A percentile compares a stretch with the other conserved stretches of the same genome.
Evolutionary conservation across 1,284 basidiomycete species (phyloP).

Genomic region (Bjerkandera adusta): DNA sequence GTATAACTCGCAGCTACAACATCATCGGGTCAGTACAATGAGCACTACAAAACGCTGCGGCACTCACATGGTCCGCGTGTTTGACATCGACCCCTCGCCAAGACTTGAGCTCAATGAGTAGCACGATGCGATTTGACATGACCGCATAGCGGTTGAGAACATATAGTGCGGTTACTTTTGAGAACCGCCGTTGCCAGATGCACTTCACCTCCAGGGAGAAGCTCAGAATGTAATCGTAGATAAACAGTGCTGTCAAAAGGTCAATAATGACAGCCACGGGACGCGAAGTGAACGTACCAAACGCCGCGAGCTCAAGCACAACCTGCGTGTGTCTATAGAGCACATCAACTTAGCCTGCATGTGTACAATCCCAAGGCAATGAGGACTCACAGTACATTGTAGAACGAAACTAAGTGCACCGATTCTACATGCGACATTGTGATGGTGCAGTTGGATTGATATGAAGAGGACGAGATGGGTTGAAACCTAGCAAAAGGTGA

Average conservation of each 20-base stretch:
- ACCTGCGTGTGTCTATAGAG: constrained; percentile 2
- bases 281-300: constrained; percentile 6
- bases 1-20: too few species aligned
- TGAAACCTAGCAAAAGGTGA: too few species aligned
- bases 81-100: constrained; percentile 15
- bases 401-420: too few species aligned
- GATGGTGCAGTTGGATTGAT: too few species aligned
- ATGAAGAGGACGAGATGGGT: too few species aligned
- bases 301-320: constrained; percentile 9
- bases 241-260: constrained; percentile 6
- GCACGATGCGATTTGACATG: constrained; percentile 15
- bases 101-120: constrained; percentile 15
- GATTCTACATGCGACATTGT: too few species aligned
- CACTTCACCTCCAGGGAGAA: constrained; percentile 19
- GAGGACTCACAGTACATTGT: too few species aligned
- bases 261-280: neutral
- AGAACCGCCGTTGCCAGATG: constrained; percentile 21
- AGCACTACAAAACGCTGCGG: too few species aligned
- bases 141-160: constrained; percentile 21
- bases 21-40: too few species aligned
- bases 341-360: too few species aligned
- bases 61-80: constrained; percentile 11
- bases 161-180: constrained; percentile 20
- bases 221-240: constrained; percentile 20
- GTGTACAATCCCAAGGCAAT: too few species aligned